phyloP scores from a whole-genome alignment of 2,329 filamentous ascomycete genomes.

The Paecilomyces sp. region DNA sequence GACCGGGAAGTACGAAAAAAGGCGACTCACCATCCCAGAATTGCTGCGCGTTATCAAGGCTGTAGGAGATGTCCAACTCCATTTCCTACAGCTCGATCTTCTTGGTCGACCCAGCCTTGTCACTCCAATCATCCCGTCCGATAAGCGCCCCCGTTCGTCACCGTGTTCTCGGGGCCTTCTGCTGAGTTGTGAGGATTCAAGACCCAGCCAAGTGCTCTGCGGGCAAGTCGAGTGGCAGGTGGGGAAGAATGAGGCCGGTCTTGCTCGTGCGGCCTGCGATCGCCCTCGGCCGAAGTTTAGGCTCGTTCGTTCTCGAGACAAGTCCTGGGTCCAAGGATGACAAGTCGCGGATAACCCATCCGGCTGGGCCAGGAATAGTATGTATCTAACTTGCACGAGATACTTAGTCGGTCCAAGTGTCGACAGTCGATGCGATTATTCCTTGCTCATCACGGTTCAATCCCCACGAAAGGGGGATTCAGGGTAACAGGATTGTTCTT shows the following conservation, averaged over 20 bases:
- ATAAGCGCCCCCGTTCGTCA: conserved; percentile 11
- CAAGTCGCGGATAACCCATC: not conserved
- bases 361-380: not conserved
- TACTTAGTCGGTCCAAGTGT: not conserved
- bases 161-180: not conserved
- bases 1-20: conserved; percentile 18
- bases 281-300: not conserved
- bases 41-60: conserved; percentile 71
- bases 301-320: not conserved
- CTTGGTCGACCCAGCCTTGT: conserved; percentile 21
- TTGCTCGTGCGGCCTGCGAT: not conserved
- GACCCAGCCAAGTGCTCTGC: not conserved
- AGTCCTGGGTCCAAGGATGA: not conserved
- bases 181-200: not conserved
- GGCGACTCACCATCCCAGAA: conserved; percentile 72
- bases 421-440: not conserved
- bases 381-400: not conserved
- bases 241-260: not conserved
- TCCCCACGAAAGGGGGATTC: not conserved
- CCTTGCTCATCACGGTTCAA: not conserved
- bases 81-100: conserved; percentile 43
- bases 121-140: conserved; percentile 30
- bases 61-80: conserved; percentile 62
- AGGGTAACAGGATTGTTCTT: not conserved
- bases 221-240: not conserved